These are phyloP conservation scores for Chaetomiaceae sp. DNA, from an alignment of 2,329 filamentous ascomycete species.

Conservation along the genomic window DNA sequence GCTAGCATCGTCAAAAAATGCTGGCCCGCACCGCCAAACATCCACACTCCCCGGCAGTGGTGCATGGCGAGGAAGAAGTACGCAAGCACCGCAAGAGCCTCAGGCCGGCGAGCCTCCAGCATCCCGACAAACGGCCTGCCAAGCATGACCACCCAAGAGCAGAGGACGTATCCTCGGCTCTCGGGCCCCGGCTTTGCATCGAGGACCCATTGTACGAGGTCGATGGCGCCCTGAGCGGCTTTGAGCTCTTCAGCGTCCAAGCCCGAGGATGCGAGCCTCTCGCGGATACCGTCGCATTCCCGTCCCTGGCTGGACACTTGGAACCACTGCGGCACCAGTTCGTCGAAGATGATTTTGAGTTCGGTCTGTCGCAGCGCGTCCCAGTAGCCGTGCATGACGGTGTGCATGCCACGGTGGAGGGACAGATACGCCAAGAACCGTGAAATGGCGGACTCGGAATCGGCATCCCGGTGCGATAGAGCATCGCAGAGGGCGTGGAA, in stretches of 20 bases:
- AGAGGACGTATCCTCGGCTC: constrained; percentile 28
- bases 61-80: constrained; percentile 43
- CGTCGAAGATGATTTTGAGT: constrained; percentile 32
- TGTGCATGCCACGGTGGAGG: constrained; percentile 41
- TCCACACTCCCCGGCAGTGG: constrained; percentile 32
- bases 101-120: constrained; percentile 34
- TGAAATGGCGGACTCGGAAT: constrained; percentile 39
- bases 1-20: constrained; percentile 28
- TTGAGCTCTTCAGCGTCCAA: constrained; percentile 20
- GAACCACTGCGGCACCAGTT: constrained; percentile 28
- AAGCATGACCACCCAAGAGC: constrained; percentile 36
- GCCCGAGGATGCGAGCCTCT: constrained; percentile 19
- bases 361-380: constrained; percentile 34
- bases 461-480: constrained; percentile 35
- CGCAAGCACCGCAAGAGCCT: constrained; percentile 38
- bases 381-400: constrained; percentile 35
- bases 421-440: constrained; percentile 39
- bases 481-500: constrained; percentile 48
- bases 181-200: constrained; percentile 22
- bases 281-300: constrained; percentile 29
- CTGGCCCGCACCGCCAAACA: constrained; percentile 31
- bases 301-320: constrained; percentile 16
- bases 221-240: constrained; percentile 25
- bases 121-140: constrained; percentile 34
- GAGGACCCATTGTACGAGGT: constrained; percentile 31